Evolutionary conservation across 305 asterid genomes (phyloP).

Genomic region (Caryopteris hybrid): DNA sequence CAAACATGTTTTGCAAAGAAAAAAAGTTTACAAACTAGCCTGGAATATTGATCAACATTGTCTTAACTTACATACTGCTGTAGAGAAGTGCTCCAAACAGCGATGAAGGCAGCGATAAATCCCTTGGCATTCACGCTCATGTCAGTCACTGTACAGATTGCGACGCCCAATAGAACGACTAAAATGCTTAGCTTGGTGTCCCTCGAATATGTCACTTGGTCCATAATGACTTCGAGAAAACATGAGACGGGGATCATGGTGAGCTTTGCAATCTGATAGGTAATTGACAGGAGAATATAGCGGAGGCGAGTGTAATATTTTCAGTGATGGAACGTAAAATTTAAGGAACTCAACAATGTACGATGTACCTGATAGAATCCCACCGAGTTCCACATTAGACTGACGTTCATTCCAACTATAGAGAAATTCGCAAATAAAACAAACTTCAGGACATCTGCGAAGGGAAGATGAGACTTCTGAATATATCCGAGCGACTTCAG

Average conservation of each 20-base stretch:
- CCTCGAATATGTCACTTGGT: constrained; percentile 65
- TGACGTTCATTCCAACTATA: constrained; percentile 84
- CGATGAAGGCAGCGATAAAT: constrained; percentile 69
- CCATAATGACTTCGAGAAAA: constrained; percentile 67
- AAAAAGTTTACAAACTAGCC: too few relatives aligned
- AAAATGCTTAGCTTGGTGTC: constrained; percentile 80
- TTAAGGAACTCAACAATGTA: not conserved
- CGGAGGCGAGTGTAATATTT: not conserved
- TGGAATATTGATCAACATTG: not conserved
- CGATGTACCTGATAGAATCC: constrained; percentile 94
- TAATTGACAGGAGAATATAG: not conserved
- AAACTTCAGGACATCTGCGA: constrained; percentile 53
- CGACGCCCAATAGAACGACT: constrained; percentile 77
- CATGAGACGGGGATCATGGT: constrained; percentile 89
- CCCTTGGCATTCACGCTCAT: constrained; percentile 78
- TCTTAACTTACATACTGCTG: constrained; percentile 79
- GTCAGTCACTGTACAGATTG: constrained; percentile 76
- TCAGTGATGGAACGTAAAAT: not conserved
- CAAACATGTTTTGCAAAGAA: too few relatives aligned
- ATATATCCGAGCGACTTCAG: constrained; percentile 65
- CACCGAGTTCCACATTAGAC: constrained; percentile 93
- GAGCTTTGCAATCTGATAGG: constrained; percentile 74
- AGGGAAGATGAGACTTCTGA: constrained; percentile 60
- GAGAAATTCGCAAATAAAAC: constrained; percentile 74
- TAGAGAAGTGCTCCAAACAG: constrained; percentile 78